Evolutionary conservation across 2,329 filamentous ascomycete species (phyloP), one percentile per base, ranked within the genome.

Genomic region (Simplicillium aogashimaense): DNA sequence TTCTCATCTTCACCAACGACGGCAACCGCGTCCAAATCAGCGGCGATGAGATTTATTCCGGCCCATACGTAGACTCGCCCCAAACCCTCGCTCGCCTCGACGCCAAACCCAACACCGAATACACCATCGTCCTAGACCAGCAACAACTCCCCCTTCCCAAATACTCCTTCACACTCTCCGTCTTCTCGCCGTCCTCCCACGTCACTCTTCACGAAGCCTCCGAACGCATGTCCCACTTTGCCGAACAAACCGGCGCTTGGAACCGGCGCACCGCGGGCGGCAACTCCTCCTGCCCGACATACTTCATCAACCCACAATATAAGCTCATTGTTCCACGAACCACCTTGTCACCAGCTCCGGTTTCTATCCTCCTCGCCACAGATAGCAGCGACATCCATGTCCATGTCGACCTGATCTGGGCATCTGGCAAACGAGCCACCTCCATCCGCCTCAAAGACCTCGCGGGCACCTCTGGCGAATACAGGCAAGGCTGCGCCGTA

Each of bases 31-130:
- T 95, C 0, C 81, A 86, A 48, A 68, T 92, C 12, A 79, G 78
- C 39, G 85, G 90, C 41, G 77, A 78, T 7, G 75, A 80, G 17
- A 58, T 85, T 1, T 78, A 86, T 50, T 78, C 83, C 29, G 84
- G 83, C 1, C 85, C 86, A n/a, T 95, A 86, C 46, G 87, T 97
- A 29, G 90, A 95, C 60, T 94, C 89, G 3, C 88, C 88, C 2
- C 94, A 97, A 58, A 94, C 86, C 1, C 75, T 98, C 7, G 77
- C 94, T 35, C 81, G 83, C 43, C 72, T 94, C 3, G 48, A 57
- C 10, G 49, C 57, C 5, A 49, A 49, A 28, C 62, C 66, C 4
- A 57, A 56, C n/a, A 65, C 58, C 35, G 51, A 54, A 4, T 74
- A 74, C 48, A 75, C 71, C 1, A 65, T 85, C 5, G 85, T 89